Conservation (phyloP, 441 rosid genomes). For the Eutrema salsugineum region DNA sequence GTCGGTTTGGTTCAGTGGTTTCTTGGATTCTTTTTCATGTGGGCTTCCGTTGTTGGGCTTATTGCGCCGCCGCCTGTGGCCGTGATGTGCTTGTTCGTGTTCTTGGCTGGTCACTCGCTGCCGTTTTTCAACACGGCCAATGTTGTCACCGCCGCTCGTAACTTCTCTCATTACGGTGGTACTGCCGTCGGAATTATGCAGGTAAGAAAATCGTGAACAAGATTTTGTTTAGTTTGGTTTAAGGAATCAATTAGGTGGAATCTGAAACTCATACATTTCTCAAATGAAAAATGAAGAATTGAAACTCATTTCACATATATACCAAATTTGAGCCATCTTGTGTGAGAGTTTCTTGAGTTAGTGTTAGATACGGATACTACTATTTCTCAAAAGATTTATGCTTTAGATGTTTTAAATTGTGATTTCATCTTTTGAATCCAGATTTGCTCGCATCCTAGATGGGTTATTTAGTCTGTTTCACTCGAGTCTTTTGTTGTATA, state of each 20-base stretch:
- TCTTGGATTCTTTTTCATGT: slow-evolving; percentile 59
- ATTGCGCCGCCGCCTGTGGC: slow-evolving; percentile 63
- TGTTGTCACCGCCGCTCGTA: slow-evolving; percentile 71
- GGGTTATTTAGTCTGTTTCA: neutral
- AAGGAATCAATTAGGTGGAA: neutral
- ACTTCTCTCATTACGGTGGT: slow-evolving; percentile 64
- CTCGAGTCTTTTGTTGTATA: neutral
- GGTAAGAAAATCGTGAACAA: slow-evolving; percentile 32
- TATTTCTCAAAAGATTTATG: neutral
- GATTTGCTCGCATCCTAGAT: neutral
- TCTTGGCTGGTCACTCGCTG: slow-evolving; percentile 66
- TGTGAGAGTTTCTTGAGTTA: neutral
- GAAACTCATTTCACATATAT: too few species aligned
- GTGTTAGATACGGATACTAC: neutral
- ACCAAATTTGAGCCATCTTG: neutral
- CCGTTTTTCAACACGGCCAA: slow-evolving; percentile 69
- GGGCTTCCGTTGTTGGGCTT: slow-evolving; percentile 83
- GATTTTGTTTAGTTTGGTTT: neutral
- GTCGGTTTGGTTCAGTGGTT: slow-evolving; percentile 69
- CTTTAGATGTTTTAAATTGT: too few species aligned
- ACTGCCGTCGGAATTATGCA: slow-evolving; percentile 85
- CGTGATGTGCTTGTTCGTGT: slow-evolving; percentile 67
- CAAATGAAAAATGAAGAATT: too few species aligned
- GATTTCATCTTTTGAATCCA: neutral
- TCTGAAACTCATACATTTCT: neutral